These are phyloP conservation scores for Fraxinus dipetala DNA, from an alignment of 305 asterid species.

Conservation along the genomic window DNA sequence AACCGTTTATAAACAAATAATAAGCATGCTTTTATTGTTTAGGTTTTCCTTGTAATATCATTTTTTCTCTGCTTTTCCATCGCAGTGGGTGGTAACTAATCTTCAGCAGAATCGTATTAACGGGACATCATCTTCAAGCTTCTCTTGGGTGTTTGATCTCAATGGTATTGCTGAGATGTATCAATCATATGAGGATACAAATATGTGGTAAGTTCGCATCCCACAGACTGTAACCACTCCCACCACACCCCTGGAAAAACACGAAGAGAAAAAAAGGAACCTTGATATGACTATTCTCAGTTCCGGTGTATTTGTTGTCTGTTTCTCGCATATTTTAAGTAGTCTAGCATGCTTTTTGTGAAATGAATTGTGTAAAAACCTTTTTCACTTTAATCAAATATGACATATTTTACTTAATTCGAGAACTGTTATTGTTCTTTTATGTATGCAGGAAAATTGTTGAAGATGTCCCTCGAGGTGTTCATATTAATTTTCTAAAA, in stretches of 20 bases:
- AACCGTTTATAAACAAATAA: not conserved
- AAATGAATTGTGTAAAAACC: not conserved
- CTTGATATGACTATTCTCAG: not conserved
- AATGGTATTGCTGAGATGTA: constrained; percentile 87
- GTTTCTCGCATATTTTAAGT: not conserved
- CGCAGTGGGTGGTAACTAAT: constrained; percentile 94
- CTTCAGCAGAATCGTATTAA: constrained; percentile 50
- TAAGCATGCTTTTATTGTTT: not conserved
- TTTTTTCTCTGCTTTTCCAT: constrained; percentile 21
- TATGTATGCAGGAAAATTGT: constrained; percentile 63
- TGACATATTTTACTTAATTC: not conserved
- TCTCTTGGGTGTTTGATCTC: constrained; percentile 80
- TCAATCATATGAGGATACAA: constrained; percentile 87
- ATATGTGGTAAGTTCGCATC: constrained; percentile 56
- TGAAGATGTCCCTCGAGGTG: constrained; percentile 96
- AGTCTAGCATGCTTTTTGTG: not conserved
- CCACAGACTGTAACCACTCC: not conserved
- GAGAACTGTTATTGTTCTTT: not conserved
- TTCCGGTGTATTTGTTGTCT: constrained; percentile 7
- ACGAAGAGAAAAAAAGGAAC: not conserved
- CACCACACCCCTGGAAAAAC: not conserved
- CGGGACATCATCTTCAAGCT: constrained; percentile 60
- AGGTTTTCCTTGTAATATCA: not conserved
- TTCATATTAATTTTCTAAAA: constrained; percentile 82
- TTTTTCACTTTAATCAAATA: not conserved